Base-by-base conservation (phyloP, 2,329 filamentous ascomycete species). In the Herpotrichia juniperi region DNA sequence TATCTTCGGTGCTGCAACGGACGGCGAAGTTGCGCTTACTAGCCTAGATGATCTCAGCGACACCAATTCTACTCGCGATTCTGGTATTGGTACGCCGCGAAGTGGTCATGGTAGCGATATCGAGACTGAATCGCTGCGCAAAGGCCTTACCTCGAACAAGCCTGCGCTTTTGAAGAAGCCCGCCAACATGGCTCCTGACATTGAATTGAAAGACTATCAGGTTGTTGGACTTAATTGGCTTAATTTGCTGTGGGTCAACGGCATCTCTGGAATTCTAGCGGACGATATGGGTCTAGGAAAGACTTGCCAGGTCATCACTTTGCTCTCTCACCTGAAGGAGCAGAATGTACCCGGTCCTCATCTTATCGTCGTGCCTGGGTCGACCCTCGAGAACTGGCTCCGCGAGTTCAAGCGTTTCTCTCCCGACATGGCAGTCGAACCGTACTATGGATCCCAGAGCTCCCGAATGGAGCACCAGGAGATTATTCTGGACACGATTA, bases 281-380 rank as follows among this genome's bases (percentile, higher is more conserved):
- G 94, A 99, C 69, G 94, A 99, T 69, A 99, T 99, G 94, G 94
- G 90, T 46, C 66, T 85, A 34, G 94, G 94, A 40, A 99, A 99
- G 79, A 99, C 94, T 0, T 97, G 92, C 64, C 93, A 99, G 67
- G 91, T 97, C 56, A 96, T 99, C 61, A 87, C 91, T 0, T 91
- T 99, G 64, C 81, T 99, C 40, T 89, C 91, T 14, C 88, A 96
- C 63, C 79, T 99, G 22, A 86, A 90, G 14, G 86, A 92, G 66
- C 84, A 84, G 25, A 85, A 76, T 57, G 81, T 77, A 68, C 85
- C 67, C 78, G 91, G 90, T 66, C 91, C 78, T 78, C 86, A 96
- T 69, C 77, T 99, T 30, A 84, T 99, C 31, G 87, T 99, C 24
- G 94, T 97, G 1, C 94, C 94, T 4, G 90, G 91, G 0, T 96